Evolutionary conservation across 2,329 filamentous ascomycete species (phyloP), one percentile per base, ranked within the genome.

Genomic region (Cladophialophora exuberans): DNA sequence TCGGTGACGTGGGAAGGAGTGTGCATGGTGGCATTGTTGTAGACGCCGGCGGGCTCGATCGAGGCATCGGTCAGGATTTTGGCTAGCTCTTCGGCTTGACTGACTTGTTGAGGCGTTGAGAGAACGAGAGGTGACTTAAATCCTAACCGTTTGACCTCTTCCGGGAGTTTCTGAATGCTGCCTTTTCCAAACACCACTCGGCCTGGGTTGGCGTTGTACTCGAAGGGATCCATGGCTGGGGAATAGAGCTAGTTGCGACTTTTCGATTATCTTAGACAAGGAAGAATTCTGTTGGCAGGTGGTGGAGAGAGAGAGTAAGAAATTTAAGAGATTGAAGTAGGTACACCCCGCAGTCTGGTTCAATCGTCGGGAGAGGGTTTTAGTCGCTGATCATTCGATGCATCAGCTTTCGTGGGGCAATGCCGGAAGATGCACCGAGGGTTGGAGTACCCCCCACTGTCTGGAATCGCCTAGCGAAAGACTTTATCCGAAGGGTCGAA

Each of bases 1-100:
- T 84, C 78, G 2, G 83, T 85, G 52, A 85, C 70, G 56, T 79
- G 65, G 3, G 73, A 77, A 1, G 83, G 84, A 0, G 83, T 86
- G 69, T 86, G 83, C 83, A 86, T 85, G 2, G 78, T 79, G 1
- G 83, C 83, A 59, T 81, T 75, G 38, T 71, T 71, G 68, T 83
- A 84, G 46, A 78, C 70, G 28, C 79, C 79, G 4, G 76, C 79
- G n/a, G 77, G 66, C 42, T 74, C 72, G 46, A 64, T 63, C 18
- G 51, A 57, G 1, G 53, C 54, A 55, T 70, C 71, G 52, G 73
- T 66, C 22, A 84, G 72, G 7, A 80, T 71, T 5, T 64, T 61
- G 42, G 73, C 70, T 17, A 83, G 71, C 7, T 66, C 66, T 54
- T 76, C 71, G 6, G 76, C 78, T 59, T 80, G 76, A 41, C 66